A percentile compares a stretch with the other conserved stretches of the same genome.
Conservation (phyloP, 345 rosid species). For the Dimocarpus longan region DNA sequence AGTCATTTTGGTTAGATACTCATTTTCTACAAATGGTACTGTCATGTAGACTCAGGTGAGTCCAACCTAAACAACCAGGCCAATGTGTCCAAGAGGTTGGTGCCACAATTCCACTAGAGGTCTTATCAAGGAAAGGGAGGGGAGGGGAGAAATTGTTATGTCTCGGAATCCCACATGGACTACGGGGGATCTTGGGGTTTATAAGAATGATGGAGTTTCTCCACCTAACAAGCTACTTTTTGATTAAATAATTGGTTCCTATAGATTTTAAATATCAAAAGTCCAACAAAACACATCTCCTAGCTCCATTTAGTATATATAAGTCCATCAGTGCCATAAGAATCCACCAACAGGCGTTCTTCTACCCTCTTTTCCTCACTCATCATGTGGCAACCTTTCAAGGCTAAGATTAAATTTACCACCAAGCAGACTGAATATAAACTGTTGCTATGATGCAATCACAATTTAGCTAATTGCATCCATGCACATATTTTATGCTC, state of each 20-base stretch:
- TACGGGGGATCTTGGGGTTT: neutral
- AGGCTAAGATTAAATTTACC: slow-evolving; percentile 2
- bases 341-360: neutral
- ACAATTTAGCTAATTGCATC: neutral
- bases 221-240: neutral
- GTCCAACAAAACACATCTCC: neutral
- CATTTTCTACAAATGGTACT: neutral
- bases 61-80: neutral
- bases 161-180: neutral
- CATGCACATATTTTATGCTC: neutral
- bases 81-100: neutral
- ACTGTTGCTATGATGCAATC: neutral
- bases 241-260: neutral
- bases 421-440: neutral
- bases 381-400: neutral
- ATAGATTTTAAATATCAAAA: neutral
- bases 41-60: neutral
- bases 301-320: neutral
- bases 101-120: neutral
- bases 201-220: neutral
- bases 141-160: neutral
- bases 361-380: neutral
- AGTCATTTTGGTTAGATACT: neutral
- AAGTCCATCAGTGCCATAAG: neutral
- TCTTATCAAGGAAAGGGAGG: neutral